A percentile compares a stretch with the other conserved stretches of the same genome.
These are phyloP conservation scores for Ganoderma leucocontextum DNA, from an alignment of 1,284 basidiomycete genomes.

Conservation along the genomic window DNA sequence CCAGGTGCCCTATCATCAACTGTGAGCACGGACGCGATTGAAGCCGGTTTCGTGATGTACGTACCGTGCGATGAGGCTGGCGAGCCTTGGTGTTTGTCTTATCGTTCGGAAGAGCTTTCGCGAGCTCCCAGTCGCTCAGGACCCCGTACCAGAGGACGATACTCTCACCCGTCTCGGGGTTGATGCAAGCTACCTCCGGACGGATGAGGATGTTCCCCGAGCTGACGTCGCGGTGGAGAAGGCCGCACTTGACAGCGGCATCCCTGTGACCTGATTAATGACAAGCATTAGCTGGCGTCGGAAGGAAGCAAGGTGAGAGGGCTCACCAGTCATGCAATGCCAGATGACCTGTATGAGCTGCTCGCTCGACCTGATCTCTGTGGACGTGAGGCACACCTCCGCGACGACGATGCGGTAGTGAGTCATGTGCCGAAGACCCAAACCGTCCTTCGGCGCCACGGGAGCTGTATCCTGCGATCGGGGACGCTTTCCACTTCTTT, in stretches of 20 bases:
- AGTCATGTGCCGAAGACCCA: constrained; percentile 9
- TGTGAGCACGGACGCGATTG: not conserved
- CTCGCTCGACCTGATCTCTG: not conserved
- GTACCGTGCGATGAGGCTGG: constrained; percentile 15
- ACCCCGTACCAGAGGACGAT: constrained; percentile 9
- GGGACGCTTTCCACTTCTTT: not conserved
- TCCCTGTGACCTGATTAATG: not conserved
- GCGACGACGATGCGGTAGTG: constrained; percentile 23
- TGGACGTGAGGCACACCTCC: constrained; percentile 18
- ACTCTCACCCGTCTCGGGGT: not conserved
- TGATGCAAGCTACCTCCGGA: not conserved
- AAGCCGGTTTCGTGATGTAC: not conserved
- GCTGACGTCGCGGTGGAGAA: not conserved
- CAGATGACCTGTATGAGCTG: constrained; percentile 12
- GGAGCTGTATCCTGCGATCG: not conserved
- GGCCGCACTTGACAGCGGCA: constrained; percentile 5
- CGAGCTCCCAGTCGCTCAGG: constrained; percentile 26
- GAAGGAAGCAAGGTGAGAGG: not conserved
- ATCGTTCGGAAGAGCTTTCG: constrained; percentile 8
- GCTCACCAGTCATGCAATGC: constrained; percentile 10
- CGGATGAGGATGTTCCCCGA: constrained; percentile 16
- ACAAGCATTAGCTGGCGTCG: not conserved
- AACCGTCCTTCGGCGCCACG: not conserved
- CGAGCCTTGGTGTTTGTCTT: not conserved
- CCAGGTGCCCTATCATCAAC: constrained; percentile 23